These are phyloP conservation scores for Dioscorea cayenensis DNA, from an alignment of 116 monocot genomes.

Conservation along the genomic window DNA sequence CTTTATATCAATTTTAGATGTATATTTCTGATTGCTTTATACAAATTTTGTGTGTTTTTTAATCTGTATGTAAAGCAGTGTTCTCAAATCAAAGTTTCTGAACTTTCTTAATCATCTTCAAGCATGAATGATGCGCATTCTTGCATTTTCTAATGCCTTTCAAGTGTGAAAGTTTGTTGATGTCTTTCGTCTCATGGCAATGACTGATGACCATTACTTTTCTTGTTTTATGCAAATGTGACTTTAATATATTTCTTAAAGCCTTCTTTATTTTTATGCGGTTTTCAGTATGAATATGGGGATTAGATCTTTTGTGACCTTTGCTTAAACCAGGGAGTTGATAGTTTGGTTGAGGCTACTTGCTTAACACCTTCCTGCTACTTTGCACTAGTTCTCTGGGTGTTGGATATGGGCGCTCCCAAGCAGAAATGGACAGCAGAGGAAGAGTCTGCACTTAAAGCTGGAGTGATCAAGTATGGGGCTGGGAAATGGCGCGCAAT, in stretches of 20 bases:
- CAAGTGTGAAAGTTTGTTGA: too few species aligned
- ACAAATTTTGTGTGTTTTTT: too few species aligned
- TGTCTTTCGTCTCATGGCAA: too few species aligned
- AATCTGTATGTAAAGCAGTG: too few species aligned
- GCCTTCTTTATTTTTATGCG: not conserved
- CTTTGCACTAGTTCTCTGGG: not conserved
- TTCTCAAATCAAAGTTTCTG: too few species aligned
- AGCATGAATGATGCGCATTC: too few species aligned
- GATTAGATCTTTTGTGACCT: not conserved
- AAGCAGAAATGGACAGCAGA: constrained; percentile 15
- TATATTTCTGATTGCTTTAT: too few species aligned
- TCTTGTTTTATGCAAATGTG: not conserved
- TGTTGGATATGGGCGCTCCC: constrained; percentile 6
- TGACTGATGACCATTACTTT: too few species aligned
- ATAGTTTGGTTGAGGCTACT: not conserved
- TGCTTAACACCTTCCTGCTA: not conserved
- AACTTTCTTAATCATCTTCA: too few species aligned
- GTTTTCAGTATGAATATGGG: not conserved
- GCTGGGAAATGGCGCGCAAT: constrained; percentile 9
- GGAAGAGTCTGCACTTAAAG: constrained; percentile 9
- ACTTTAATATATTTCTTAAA: not conserved
- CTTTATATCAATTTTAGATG: too few species aligned
- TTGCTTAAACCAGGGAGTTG: not conserved
- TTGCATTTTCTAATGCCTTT: too few species aligned
- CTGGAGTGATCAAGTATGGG: constrained; percentile 10